phyloP scores from a whole-genome alignment of 305 asterid species.

The Euphrasia arctica region DNA sequence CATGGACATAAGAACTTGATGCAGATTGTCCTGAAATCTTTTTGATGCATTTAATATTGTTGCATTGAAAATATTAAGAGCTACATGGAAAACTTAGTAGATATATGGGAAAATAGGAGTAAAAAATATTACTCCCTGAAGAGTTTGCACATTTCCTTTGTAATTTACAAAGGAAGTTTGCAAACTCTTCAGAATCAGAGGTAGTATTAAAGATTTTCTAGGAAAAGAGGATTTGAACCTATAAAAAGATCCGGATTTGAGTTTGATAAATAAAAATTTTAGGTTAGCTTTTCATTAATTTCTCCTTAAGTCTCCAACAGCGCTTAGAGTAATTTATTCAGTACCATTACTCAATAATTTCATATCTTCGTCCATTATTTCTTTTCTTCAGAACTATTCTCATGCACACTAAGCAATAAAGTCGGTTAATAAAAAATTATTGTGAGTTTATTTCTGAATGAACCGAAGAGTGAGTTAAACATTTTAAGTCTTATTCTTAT shows the following conservation, averaged over 20 bases:
- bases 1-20: slow-evolving; percentile 11
- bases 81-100: not conserved
- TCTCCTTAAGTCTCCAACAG: not conserved
- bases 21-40: not conserved
- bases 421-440: slow-evolving; percentile 12
- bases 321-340: not conserved
- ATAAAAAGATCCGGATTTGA: not conserved
- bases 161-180: too few species aligned
- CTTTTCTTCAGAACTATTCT: not conserved
- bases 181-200: too few species aligned
- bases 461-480: not conserved
- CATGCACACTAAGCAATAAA: slow-evolving; percentile 1
- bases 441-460: not conserved
- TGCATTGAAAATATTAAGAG: not conserved
- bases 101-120: not conserved
- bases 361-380: not conserved
- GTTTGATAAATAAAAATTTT: not conserved
- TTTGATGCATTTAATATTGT: not conserved
- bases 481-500: slow-evolving; percentile 12
- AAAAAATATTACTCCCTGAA: not conserved
- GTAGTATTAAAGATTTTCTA: not conserved
- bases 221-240: not conserved
- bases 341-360: not conserved
- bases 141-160: too few species aligned
- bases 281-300: not conserved